Conservation (phyloP, 75 land plant genomes). For the Larix kaempferi region DNA sequence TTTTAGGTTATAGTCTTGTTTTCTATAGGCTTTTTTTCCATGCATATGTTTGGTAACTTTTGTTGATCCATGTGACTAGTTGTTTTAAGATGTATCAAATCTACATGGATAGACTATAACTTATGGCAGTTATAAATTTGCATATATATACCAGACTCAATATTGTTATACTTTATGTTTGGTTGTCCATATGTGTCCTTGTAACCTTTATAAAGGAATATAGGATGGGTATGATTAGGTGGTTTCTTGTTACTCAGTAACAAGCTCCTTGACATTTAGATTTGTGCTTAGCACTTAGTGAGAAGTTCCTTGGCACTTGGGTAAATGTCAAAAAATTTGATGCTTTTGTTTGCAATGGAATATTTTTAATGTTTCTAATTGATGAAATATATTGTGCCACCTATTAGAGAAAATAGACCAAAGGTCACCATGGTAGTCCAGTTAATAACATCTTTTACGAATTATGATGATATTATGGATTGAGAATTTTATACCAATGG, state of each 20-base stretch:
- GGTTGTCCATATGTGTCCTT: no score
- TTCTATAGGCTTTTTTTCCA: background rate
- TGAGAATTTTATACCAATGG: conserved; percentile 91
- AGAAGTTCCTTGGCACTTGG: background rate
- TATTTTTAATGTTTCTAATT: background rate
- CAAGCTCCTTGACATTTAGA: no score
- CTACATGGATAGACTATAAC: no score
- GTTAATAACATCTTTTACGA: conserved; percentile 63
- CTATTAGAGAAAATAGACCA: conserved; percentile 64
- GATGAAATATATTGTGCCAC: background rate
- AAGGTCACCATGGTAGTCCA: conserved; percentile 72
- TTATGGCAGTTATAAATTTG: no score
- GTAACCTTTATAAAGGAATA: no score
- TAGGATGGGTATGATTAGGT: no score
- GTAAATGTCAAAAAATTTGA: background rate
- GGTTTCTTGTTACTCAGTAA: no score
- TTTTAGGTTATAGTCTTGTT: background rate
- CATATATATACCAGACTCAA: no score
- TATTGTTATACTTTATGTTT: no score
- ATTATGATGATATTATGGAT: conserved; percentile 79
- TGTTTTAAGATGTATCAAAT: no score
- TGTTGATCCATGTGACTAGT: no score
- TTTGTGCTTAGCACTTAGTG: background rate
- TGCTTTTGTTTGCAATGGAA: background rate
- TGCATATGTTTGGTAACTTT: no score